Evolutionary conservation across 768 basidiomycete species (phyloP), one percentile per base, ranked within the genome.

Genomic region (Termitomyces heimii): DNA sequence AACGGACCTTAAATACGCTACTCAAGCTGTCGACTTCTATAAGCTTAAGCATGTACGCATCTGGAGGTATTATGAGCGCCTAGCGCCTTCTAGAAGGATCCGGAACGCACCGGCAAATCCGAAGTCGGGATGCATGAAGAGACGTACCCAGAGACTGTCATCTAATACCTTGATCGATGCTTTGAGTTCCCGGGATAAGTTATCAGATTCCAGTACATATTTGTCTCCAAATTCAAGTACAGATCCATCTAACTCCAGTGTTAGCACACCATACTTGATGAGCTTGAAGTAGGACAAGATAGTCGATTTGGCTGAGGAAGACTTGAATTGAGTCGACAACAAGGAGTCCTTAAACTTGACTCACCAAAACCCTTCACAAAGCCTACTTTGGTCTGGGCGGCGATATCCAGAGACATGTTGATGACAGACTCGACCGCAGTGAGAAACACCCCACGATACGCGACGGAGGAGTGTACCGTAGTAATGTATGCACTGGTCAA

Each of bases 121-220:
- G 18, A 58, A 58, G 14, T 58, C 53, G n/a, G 57, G 57, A 20
- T 58, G 57, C 39, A 58, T 46, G 39, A 58, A 58, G 18, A 58
- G 52, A 3, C 52, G 57, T 32, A 54, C 43, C 52, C 52, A 58
- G 20, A 58, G 54, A n/a, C 57, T 54, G n/a, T 58, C 57, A 8
- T 58, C 52, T 14, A 58, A 26, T 9, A 58, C 53, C 12, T 58
- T 54, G 24, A 58, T 54, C 0, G 51, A 53, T 1, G 57, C 51
- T 31, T 40, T 53, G 24, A 58, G 53, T 5, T 47, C 47, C 24
- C 57, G 51, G 3, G 57, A 5, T 4, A 58, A 29, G 2, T 53
- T 46, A 44, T 58, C 57, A 5, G 47, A 48, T n/a, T 43, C 39
- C 10, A 58, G 37, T 8, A 58, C 1, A 49, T 48, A 58, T 14